Evolutionary conservation across 2,329 filamentous ascomycete genomes (phyloP).

Genomic region (Calonectria pteridis): DNA sequence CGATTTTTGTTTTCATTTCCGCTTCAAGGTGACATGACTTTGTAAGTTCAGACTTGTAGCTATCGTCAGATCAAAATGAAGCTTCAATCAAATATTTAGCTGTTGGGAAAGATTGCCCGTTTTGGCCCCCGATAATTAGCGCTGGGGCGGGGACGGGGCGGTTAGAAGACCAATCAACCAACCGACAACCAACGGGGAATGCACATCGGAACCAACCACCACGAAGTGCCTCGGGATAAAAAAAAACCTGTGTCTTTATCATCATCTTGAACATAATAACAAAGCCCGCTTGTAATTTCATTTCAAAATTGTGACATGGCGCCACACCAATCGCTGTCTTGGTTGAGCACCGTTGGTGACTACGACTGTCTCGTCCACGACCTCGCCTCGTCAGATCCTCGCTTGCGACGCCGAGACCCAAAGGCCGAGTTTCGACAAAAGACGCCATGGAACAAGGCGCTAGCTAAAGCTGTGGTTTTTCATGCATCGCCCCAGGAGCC

Average conservation of each 20-base stretch:
- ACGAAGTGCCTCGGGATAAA: not conserved
- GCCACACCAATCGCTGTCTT: not conserved
- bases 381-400: not conserved
- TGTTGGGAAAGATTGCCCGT: not conserved
- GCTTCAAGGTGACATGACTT: not conserved
- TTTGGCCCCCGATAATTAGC: not conserved
- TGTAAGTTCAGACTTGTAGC: not conserved
- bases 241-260: no score
- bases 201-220: not conserved
- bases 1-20: no score
- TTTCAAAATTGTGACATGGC: not conserved
- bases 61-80: no score
- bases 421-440: not conserved
- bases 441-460: not conserved
- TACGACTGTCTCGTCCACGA: not conserved
- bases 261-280: not conserved
- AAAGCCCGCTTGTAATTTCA: no score
- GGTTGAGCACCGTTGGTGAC: not conserved
- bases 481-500: not conserved
- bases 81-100: no score
- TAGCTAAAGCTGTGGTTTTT: not conserved
- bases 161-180: not conserved
- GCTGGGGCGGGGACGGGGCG: not conserved
- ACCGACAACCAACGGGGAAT: not conserved
- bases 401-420: not conserved